Evolutionary conservation across 2,329 filamentous ascomycete species (phyloP), one percentile per base, ranked within the genome.

Genomic region (Lecanicillium sp.): DNA sequence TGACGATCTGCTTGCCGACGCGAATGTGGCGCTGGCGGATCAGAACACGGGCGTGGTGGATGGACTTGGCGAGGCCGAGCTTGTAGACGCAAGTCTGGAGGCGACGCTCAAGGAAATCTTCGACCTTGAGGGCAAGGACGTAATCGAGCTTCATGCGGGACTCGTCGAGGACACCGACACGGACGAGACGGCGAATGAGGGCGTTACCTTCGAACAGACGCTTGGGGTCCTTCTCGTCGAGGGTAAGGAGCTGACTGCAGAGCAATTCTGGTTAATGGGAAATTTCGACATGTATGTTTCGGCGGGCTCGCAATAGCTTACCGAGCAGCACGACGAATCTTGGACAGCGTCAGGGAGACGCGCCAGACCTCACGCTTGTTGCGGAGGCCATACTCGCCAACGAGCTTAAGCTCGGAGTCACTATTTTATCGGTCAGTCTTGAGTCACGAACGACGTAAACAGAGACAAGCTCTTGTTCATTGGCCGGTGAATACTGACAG

Each of bases 131-230:
- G 77, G 93, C 93, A 71, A 98, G 80, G 71, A 98, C 93, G 86
- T 98, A 96, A 96, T 98, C 93, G 83, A 98, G 93, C 87, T 96
- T 98, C 93, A 98, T 98, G 84, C 93, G 93, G 72, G 90, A 90
- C 82, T 98, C 93, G 74, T 98, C 93, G 69, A 98, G 89, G 68
- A 98, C 93, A 88, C 93, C 93, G 72, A 97, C 90, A 74, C 93
- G 93, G 62, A 98, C 93, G 62, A 98, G 90, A 87, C 93, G 93
- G 74, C 93, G 93, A 86, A 98, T 98, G 73, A 98, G 84, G 72
- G 93, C 93, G 77, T 98, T 98, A 77, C 93, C 93, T 84, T 98
- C 93, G 83, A 98, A 98, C 62, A 98, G 90, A 78, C 93, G 90
- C 86, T 97, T 97, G 74, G 93, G 93, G 79, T 98, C 93, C 82